Conservation (phyloP, 148 eudicot species). For the Mesembryanthemum crystallinum region DNA sequence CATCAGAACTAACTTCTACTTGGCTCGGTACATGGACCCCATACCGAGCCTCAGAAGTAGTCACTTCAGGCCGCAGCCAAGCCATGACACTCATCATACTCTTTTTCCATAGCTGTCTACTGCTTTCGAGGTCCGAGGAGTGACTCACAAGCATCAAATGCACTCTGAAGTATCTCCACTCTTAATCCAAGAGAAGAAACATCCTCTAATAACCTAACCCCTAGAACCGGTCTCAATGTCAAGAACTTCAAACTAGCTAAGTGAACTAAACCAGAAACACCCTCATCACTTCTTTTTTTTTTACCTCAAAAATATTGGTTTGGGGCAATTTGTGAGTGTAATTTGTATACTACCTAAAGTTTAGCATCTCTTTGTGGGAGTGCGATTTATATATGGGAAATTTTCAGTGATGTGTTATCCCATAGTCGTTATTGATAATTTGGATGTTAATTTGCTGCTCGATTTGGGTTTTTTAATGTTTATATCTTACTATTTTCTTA, state of each 20-base stretch:
- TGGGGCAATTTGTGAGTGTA: too few species aligned
- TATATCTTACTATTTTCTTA: too few species aligned
- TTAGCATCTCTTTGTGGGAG: too few species aligned
- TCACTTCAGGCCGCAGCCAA: constrained; percentile 92
- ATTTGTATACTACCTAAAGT: too few species aligned
- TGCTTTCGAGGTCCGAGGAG: constrained; percentile 62
- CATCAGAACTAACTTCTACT: constrained; percentile 24
- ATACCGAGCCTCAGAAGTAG: constrained; percentile 78
- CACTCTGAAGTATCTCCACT: constrained; percentile 58
- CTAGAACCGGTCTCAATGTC: constrained; percentile 65
- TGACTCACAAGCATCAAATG: constrained; percentile 78
- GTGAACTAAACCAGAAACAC: constrained; percentile 75
- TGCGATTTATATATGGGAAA: too few species aligned
- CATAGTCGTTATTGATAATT: too few species aligned
- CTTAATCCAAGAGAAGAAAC: constrained; percentile 54
- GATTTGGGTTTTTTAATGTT: too few species aligned
- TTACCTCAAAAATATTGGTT: too few species aligned
- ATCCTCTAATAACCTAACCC: constrained; percentile 36
- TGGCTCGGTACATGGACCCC: constrained; percentile 33
- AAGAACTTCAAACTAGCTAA: constrained; percentile 56
- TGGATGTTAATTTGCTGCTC: too few species aligned
- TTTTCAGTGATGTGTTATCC: too few species aligned
- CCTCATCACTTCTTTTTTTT: constrained; percentile 76
- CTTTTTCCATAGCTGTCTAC: constrained; percentile 74
- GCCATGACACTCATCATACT: constrained; percentile 89